phyloP scores from a whole-genome alignment of 2,329 filamentous ascomycete species.

The Epichloe bromicola region DNA sequence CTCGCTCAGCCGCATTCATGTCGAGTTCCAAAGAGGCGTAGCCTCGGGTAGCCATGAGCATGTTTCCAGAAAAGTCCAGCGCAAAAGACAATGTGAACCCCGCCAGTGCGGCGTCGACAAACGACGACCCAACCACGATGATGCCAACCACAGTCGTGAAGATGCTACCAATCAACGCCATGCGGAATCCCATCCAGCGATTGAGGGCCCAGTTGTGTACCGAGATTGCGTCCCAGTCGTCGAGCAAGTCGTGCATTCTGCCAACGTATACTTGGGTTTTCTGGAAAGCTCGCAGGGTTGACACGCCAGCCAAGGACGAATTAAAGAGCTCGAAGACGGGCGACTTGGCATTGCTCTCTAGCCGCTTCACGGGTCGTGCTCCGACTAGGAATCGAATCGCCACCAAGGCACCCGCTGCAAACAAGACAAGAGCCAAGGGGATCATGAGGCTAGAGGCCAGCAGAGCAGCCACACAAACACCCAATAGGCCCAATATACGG shows the following conservation, averaged over 20 bases:
- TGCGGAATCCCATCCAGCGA: slow-evolving; percentile 63
- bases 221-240: slow-evolving; percentile 51
- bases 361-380: slow-evolving; percentile 61
- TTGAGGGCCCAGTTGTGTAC: slow-evolving; percentile 62
- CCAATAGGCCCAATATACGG: slow-evolving; percentile 47
- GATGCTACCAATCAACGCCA: slow-evolving; percentile 53
- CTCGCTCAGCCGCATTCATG: slow-evolving; percentile 67
- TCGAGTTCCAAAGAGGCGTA: slow-evolving; percentile 62
- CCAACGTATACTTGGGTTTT: slow-evolving; percentile 54
- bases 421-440: slow-evolving; percentile 43
- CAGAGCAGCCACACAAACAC: slow-evolving; percentile 52
- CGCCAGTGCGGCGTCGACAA: slow-evolving; percentile 55
- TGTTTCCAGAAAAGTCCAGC: slow-evolving; percentile 50
- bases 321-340: slow-evolving; percentile 74
- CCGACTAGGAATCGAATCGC: slow-evolving; percentile 53
- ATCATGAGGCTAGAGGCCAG: slow-evolving; percentile 58
- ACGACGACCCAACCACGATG: slow-evolving; percentile 47
- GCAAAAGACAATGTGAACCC: slow-evolving; percentile 62
- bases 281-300: slow-evolving; percentile 64
- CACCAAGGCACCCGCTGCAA: slow-evolving; percentile 44
- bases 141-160: slow-evolving; percentile 55
- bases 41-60: slow-evolving; percentile 53
- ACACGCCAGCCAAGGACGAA: slow-evolving; percentile 56
- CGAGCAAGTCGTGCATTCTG: slow-evolving; percentile 57
- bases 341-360: slow-evolving; percentile 65